These are phyloP conservation scores for Vaccinium darrowii DNA, from an alignment of 148 eudicot species.

Conservation along the genomic window DNA sequence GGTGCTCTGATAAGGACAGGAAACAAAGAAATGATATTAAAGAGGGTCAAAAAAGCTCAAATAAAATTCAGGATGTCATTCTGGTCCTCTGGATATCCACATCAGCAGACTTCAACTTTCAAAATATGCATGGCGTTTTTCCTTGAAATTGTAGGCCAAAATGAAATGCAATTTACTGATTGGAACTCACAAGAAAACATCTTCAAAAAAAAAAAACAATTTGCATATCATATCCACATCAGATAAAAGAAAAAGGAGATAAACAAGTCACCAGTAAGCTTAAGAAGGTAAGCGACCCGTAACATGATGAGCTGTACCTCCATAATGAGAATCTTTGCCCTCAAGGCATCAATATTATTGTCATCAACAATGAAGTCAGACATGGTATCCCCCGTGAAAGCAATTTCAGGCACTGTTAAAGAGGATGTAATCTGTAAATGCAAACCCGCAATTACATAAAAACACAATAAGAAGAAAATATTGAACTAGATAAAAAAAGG, in stretches of 20 bases:
- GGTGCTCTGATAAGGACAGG: slow-evolving; percentile 56
- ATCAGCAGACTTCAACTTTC: background rate
- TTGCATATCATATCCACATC: background rate
- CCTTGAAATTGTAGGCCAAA: background rate
- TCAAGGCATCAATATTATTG: slow-evolving; percentile 61
- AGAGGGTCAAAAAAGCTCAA: background rate
- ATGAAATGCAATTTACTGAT: background rate
- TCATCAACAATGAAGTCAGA: slow-evolving; percentile 73
- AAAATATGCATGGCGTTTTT: background rate
- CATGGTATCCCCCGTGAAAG: slow-evolving; percentile 92
- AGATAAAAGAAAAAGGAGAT: background rate
- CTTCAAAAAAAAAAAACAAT: background rate
- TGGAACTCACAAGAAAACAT: background rate
- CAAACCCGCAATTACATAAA: slow-evolving; percentile 9
- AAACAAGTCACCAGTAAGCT: background rate
- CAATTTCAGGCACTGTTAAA: slow-evolving; percentile 73
- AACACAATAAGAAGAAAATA: background rate
- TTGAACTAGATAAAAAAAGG: background rate
- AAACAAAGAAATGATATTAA: background rate
- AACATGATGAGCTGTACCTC: slow-evolving; percentile 49
- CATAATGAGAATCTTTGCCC: slow-evolving; percentile 87
- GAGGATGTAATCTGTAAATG: slow-evolving; percentile 68
- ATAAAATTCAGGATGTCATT: background rate
- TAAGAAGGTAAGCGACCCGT: background rate
- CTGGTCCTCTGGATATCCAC: too few relatives aligned